Conservation (phyloP, 2,329 filamentous ascomycete species). For the Colletotrichum brevisporum region DNA sequence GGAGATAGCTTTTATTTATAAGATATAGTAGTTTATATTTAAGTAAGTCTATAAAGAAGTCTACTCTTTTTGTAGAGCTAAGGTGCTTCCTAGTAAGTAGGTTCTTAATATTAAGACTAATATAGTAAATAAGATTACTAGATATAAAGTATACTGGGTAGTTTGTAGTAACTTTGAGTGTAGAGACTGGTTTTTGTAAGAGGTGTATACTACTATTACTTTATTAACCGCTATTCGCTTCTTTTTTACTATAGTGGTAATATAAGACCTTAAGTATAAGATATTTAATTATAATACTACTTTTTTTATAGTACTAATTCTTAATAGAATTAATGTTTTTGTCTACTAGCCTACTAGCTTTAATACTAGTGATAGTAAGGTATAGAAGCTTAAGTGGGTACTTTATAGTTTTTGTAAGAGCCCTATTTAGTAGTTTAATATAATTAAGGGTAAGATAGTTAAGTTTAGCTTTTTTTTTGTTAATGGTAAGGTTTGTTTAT, state of each 20-base stretch:
- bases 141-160: background rate
- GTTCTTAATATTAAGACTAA: constrained; percentile 1
- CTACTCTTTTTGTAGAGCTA: background rate
- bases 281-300: constrained; percentile 8
- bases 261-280: background rate
- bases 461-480: too few species aligned
- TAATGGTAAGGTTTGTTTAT: constrained; percentile 1
- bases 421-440: too few species aligned
- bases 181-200: background rate
- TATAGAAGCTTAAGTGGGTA: too few species aligned
- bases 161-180: background rate
- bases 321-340: background rate
- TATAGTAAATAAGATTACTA: background rate
- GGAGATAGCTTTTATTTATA: background rate
- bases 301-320: background rate
- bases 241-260: background rate
- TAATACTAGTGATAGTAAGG: too few species aligned
- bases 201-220: background rate
- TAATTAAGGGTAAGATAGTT: too few species aligned
- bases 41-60: background rate
- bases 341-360: background rate
- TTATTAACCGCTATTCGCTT: background rate
- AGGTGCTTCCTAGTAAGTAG: background rate
- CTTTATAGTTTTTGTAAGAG: too few species aligned
- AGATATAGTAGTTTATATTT: background rate